phyloP scores from a whole-genome alignment of 139 green algal genomes.

The Micromonas commoda region DNA sequence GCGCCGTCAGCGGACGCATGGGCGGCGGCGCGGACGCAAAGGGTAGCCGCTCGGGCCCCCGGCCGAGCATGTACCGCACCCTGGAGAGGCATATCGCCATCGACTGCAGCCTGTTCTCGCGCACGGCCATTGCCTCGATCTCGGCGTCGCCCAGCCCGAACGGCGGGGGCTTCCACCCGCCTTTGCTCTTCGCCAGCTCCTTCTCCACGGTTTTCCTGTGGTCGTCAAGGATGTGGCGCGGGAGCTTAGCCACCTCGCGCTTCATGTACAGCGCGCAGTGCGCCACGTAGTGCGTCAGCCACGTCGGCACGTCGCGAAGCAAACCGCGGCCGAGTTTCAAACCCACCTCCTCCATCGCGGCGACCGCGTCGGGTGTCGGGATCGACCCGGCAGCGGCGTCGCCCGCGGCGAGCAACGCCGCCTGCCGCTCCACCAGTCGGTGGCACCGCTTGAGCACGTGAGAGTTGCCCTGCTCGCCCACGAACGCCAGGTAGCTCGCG shows the following conservation, averaged over 20 bases:
- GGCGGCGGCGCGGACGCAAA: neutral
- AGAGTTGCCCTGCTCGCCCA: constrained; percentile 16
- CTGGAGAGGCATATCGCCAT: neutral
- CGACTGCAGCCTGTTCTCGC: constrained; percentile 10
- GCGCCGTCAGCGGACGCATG: neutral
- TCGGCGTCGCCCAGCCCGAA: neutral
- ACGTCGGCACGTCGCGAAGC: neutral
- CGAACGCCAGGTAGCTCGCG: neutral
- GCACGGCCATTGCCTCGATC: constrained; percentile 15
- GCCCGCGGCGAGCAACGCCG: neutral
- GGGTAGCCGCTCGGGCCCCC: neutral
- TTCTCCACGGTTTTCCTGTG: neutral
- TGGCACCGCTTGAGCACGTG: constrained; percentile 7
- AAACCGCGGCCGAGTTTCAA: neutral
- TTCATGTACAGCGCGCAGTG: neutral
- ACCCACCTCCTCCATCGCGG: neutral
- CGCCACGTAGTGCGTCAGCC: neutral
- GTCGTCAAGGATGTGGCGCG: neutral
- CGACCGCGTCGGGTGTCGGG: neutral
- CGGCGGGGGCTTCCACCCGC: neutral
- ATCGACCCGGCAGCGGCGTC: neutral
- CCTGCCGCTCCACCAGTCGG: neutral
- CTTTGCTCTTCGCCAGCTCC: neutral
- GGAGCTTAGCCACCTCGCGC: neutral
- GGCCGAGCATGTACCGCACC: neutral